Conservation (phyloP, 1,284 basidiomycete genomes). For the Rugosomyces carneus region DNA sequence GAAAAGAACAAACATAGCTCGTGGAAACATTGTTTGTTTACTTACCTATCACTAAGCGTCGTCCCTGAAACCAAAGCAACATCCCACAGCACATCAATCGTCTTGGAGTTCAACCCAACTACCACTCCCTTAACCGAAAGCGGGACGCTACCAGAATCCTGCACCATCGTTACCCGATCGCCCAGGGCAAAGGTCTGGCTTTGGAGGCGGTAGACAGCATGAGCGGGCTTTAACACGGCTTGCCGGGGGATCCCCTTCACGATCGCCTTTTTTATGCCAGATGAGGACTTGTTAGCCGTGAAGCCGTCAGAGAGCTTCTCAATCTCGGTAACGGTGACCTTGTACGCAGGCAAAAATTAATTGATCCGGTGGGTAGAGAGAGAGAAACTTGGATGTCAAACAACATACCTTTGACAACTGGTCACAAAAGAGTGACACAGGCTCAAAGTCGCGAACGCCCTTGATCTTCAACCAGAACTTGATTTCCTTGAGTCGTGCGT, state of each 20-base stretch:
- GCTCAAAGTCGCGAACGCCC: conserved; percentile 87
- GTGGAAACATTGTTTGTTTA: too few relatives aligned
- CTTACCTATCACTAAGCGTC: conserved; percentile 80
- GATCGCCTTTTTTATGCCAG: conserved; percentile 80
- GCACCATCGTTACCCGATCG: conserved; percentile 95
- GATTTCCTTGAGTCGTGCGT: conserved; percentile 69
- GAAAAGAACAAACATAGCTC: too few relatives aligned
- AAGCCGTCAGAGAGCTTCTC: conserved; percentile 71
- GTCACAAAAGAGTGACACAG: conserved; percentile 89
- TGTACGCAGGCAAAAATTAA: conserved; percentile 5
- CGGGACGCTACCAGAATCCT: conserved; percentile 92
- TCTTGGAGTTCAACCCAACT: conserved; percentile 79
- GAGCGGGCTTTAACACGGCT: conserved; percentile 89
- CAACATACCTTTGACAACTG: conserved; percentile 75
- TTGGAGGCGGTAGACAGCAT: conserved; percentile 86
- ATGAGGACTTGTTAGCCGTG: conserved; percentile 50
- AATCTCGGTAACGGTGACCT: conserved; percentile 76
- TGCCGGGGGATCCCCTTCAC: conserved; percentile 93
- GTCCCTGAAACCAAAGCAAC: conserved; percentile 90
- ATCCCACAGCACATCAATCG: conserved; percentile 98
- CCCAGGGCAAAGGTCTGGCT: conserved; percentile 89
- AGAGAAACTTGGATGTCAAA: not conserved
- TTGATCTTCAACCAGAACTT: conserved; percentile 84
- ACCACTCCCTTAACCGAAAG: conserved; percentile 91
- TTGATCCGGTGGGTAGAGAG: not conserved